These are phyloP conservation scores for Prasinococcaceae sp. DNA, from an alignment of 139 green algal genomes.

Conservation along the genomic window DNA sequence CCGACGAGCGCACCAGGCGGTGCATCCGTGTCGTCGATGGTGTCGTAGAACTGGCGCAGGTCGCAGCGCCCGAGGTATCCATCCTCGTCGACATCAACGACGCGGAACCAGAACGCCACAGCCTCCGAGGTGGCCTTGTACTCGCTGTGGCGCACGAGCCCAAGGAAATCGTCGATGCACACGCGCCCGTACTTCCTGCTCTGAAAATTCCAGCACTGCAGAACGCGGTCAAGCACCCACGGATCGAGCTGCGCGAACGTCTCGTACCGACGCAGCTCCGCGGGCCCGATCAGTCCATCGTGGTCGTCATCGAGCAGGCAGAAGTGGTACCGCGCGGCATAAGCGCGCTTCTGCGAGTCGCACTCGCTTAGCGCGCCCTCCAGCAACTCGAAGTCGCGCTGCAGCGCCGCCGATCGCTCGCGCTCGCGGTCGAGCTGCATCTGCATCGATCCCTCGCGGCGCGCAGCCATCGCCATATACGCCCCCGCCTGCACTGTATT, in stretches of 20 bases:
- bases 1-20: conserved; percentile 12
- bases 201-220: conserved; percentile 24
- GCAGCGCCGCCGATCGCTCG: background rate
- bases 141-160: conserved; percentile 27
- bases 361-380: conserved; percentile 3
- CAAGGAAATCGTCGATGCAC: conserved; percentile 33
- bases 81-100: conserved; percentile 30
- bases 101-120: conserved; percentile 35
- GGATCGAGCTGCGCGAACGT: conserved; percentile 24
- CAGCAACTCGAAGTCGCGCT: background rate
- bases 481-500: background rate
- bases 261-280: conserved; percentile 29
- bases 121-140: conserved; percentile 22
- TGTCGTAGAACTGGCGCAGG: conserved; percentile 28
- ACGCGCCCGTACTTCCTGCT: conserved; percentile 20
- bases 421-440: background rate
- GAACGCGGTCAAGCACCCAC: conserved; percentile 13
- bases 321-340: conserved; percentile 30
- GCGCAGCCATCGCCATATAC: background rate
- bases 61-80: conserved; percentile 17
- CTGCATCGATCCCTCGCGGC: background rate
- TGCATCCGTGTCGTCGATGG: conserved; percentile 2
- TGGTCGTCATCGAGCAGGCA: conserved; percentile 28
- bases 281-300: conserved; percentile 29
- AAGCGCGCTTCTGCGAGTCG: conserved; percentile 25